phyloP scores from a whole-genome alignment of 768 basidiomycete genomes.

The Galerina marginata region DNA sequence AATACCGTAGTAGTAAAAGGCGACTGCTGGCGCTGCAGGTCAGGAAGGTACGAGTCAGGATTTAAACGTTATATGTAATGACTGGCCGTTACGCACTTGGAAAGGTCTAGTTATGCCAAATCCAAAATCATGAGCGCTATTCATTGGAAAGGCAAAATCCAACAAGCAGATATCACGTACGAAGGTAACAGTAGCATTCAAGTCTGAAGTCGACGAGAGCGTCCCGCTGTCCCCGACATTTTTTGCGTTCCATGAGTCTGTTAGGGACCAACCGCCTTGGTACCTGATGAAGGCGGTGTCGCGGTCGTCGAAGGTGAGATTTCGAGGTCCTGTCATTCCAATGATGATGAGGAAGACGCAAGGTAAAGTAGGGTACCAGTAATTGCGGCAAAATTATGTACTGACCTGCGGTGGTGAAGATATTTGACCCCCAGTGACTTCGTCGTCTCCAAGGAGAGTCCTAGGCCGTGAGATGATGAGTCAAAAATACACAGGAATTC shows the following conservation, averaged over 20 bases:
- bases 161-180: constrained; percentile 20
- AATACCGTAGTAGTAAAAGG: constrained; percentile 37
- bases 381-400: too few relatives aligned
- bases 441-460: too few relatives aligned
- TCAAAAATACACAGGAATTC: too few relatives aligned
- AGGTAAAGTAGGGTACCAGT: too few relatives aligned
- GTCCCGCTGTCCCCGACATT: constrained; percentile 33
- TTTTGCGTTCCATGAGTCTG: constrained; percentile 32
- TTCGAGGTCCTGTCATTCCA: constrained; percentile 11
- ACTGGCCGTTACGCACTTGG: constrained; percentile 11
- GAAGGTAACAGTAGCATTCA: constrained; percentile 34
- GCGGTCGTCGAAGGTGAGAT: constrained; percentile 32
- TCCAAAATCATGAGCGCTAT: not conserved
- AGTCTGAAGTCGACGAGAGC: constrained; percentile 26
- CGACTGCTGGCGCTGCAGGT: constrained; percentile 28
- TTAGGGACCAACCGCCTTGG: constrained; percentile 25
- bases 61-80: not conserved
- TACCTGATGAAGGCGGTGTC: constrained; percentile 26
- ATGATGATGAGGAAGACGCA: too few relatives aligned
- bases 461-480: too few relatives aligned
- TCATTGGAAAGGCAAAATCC: too few relatives aligned
- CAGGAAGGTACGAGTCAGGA: not conserved
- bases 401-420: too few relatives aligned
- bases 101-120: constrained; percentile 8
- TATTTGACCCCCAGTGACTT: too few relatives aligned